Conservation (phyloP, 2,329 filamentous ascomycete species). For the Aspergillus sp. region DNA sequence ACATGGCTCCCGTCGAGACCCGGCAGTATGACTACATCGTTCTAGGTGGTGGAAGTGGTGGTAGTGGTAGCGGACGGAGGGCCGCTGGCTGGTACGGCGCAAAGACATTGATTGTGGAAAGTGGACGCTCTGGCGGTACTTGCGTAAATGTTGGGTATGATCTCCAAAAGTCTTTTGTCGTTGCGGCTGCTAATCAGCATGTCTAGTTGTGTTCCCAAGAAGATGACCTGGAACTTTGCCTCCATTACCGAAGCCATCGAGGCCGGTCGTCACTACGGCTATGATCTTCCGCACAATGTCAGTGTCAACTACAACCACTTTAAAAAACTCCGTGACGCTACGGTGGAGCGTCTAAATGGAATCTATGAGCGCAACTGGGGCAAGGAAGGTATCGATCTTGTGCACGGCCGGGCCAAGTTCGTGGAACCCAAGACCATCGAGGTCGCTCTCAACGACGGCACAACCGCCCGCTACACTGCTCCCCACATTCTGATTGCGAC, state of each 20-base stretch:
- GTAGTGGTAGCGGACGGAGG: conserved; percentile 54
- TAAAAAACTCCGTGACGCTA: conserved; percentile 53
- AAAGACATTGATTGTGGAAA: conserved; percentile 57
- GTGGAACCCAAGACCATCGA: conserved; percentile 50
- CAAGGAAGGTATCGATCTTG: conserved; percentile 55
- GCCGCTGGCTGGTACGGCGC: conserved; percentile 57
- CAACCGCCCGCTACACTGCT: conserved; percentile 46
- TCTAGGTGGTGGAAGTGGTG: conserved; percentile 59
- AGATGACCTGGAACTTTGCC: conserved; percentile 59
- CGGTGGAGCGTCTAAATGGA: conserved; percentile 51
- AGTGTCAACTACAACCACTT: conserved; percentile 52
- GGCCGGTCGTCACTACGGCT: conserved; percentile 53
- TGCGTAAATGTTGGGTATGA: conserved; percentile 60
- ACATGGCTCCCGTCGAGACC: conserved; percentile 52
- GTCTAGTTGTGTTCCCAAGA: conserved; percentile 56
- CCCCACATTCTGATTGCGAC: conserved; percentile 55
- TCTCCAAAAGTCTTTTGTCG: conserved; percentile 3
- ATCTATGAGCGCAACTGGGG: conserved; percentile 57
- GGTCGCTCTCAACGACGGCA: conserved; percentile 49
- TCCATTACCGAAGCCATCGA: conserved; percentile 54
- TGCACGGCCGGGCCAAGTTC: conserved; percentile 55
- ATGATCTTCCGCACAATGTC: conserved; percentile 49
- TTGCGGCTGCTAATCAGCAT: not conserved
- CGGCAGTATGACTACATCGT: conserved; percentile 61
- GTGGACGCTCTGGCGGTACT: conserved; percentile 52